Conservation (phyloP, 2,329 filamentous ascomycete species). For the Aspergillus phoenicis region DNA sequence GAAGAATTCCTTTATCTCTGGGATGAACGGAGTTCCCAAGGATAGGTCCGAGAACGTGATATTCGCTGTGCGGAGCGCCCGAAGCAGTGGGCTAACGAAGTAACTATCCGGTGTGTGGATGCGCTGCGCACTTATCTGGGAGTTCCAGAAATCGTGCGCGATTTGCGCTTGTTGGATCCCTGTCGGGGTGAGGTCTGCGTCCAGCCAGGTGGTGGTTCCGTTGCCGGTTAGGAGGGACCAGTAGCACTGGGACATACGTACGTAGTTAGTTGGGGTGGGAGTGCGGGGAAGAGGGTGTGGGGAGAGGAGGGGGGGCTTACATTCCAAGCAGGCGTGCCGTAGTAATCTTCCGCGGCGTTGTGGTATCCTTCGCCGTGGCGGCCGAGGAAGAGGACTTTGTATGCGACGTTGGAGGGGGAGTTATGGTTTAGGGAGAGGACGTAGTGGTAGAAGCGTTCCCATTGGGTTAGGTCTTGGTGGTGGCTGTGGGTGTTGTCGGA, state of each 20-base stretch:
- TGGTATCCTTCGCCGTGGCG: constrained; percentile 64
- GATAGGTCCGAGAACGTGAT: constrained; percentile 54
- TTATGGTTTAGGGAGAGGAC: constrained; percentile 51
- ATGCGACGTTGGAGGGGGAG: constrained; percentile 46
- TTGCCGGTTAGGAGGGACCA: constrained; percentile 62
- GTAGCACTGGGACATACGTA: constrained; percentile 46
- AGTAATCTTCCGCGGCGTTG: constrained; percentile 61
- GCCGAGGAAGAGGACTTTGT: constrained; percentile 61
- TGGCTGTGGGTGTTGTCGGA: constrained; percentile 34
- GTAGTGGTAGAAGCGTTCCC: constrained; percentile 58
- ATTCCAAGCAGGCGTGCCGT: constrained; percentile 64
- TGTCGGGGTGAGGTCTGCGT: constrained; percentile 57
- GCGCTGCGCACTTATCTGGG: constrained; percentile 44
- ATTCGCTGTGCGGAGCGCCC: constrained; percentile 59
- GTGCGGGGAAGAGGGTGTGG: background rate
- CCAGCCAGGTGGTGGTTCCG: constrained; percentile 56
- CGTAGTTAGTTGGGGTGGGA: background rate
- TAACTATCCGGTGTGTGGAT: constrained; percentile 59
- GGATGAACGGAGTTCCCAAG: constrained; percentile 23
- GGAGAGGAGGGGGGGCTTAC: constrained; percentile 34
- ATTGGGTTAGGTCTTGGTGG: constrained; percentile 50
- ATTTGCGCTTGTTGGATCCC: constrained; percentile 55
- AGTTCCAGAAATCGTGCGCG: constrained; percentile 53
- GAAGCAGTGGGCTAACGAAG: constrained; percentile 59
- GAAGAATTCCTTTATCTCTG: constrained; percentile 59